Conservation (phyloP, 176 grass and related monocot genomes). For the Guadua angustifolia region DNA sequence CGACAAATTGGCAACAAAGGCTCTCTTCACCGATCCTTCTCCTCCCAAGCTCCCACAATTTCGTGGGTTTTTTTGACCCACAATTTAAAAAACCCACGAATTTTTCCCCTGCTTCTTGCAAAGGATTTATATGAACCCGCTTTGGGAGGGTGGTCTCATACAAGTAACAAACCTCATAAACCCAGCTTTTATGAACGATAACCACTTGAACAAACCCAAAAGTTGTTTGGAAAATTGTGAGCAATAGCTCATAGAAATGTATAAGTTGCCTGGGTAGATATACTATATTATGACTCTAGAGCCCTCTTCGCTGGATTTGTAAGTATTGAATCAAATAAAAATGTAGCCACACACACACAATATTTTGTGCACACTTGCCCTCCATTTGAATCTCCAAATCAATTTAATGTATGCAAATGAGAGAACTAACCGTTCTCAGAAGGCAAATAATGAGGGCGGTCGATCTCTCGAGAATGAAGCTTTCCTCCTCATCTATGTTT, state of each 20-base stretch:
- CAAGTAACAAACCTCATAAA: conserved; percentile 23
- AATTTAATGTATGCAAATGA: conserved; percentile 13
- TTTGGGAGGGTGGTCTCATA: conserved; percentile 2
- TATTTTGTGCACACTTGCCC: conserved; percentile 13
- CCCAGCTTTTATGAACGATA: neutral
- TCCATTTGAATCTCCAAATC: conserved; percentile 24
- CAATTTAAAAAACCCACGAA: too few species aligned
- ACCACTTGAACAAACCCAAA: neutral
- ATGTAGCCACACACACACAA: neutral
- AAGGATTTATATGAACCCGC: neutral
- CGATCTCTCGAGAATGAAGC: conserved; percentile 74
- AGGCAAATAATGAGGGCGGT: conserved; percentile 94
- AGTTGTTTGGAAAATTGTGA: neutral
- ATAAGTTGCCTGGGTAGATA: neutral
- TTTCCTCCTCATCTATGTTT: conserved; percentile 69
- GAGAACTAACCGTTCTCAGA: conserved; percentile 79
- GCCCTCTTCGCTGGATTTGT: neutral
- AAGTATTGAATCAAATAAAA: neutral
- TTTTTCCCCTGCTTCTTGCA: too few species aligned
- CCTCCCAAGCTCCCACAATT: neutral
- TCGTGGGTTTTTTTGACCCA: too few species aligned
- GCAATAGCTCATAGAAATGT: neutral
- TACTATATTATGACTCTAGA: neutral
- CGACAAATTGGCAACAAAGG: neutral
- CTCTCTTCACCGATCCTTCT: neutral